These are phyloP conservation scores for Dichomitus squalens DNA, from an alignment of 1,284 basidiomycete genomes.

Conservation along the genomic window DNA sequence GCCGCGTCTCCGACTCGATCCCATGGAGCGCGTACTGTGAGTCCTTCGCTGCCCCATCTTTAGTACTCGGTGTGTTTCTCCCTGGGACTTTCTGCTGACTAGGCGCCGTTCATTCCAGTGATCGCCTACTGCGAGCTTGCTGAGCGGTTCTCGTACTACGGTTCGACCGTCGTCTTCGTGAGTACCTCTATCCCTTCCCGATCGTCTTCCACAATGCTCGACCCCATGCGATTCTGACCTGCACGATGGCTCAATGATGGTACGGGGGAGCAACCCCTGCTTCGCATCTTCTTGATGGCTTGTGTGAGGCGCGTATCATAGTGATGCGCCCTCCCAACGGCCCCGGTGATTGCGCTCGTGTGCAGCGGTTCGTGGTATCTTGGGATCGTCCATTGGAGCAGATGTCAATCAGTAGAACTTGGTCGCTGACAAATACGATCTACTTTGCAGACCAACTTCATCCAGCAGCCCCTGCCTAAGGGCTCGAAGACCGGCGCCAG, in stretches of 20 bases:
- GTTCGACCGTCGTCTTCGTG: slow-evolving; percentile 68
- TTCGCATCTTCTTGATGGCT: no score
- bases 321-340: no score
- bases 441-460: slow-evolving; percentile 62
- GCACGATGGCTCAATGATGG: no score
- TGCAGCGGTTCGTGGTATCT: not conserved
- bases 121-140: slow-evolving; percentile 74
- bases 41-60: slow-evolving; percentile 24
- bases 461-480: slow-evolving; percentile 67
- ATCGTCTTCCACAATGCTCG: not conserved
- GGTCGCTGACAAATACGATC: slow-evolving; percentile 8
- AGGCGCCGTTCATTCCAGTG: slow-evolving; percentile 39
- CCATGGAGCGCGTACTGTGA: slow-evolving; percentile 70
- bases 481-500: slow-evolving; percentile 73
- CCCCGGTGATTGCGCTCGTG: no score
- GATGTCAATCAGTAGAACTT: not conserved
- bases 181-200: slow-evolving; percentile 29
- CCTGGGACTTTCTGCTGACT: not conserved
- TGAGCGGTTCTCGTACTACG: slow-evolving; percentile 76
- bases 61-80: not conserved
- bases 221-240: no score
- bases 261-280: no score
- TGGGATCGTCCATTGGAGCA: no score
- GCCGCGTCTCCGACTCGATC: slow-evolving; percentile 62
- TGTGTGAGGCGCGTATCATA: no score